Evolutionary conservation across 2,329 filamentous ascomycete species (phyloP).

Genomic region (Beauveria rudraprayagi): DNA sequence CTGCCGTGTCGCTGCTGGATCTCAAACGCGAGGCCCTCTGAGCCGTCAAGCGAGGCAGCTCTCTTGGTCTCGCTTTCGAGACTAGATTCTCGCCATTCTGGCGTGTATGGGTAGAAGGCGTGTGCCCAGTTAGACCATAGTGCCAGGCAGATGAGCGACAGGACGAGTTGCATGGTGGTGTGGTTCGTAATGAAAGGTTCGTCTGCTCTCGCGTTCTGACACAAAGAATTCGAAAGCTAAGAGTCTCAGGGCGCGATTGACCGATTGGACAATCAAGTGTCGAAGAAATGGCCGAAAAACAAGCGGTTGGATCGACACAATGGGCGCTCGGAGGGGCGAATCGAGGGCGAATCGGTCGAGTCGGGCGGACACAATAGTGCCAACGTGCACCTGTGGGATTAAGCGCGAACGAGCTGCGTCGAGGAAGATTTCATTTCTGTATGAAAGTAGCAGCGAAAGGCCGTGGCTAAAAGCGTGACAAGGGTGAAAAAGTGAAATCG

Average conservation of each 20-base stretch:
- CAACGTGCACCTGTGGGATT: background rate
- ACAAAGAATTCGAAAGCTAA: background rate
- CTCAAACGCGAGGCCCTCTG: constrained; percentile 29
- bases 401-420: background rate
- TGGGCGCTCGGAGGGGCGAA: background rate
- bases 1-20: constrained; percentile 30
- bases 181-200: background rate
- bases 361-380: background rate
- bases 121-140: constrained; percentile 37
- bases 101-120: constrained; percentile 41
- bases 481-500: background rate
- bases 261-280: background rate
- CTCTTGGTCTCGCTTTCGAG: constrained; percentile 18
- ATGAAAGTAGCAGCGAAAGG: background rate
- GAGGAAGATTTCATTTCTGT: background rate
- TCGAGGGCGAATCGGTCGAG: background rate
- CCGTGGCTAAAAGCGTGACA: no score
- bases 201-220: background rate
- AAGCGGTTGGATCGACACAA: background rate
- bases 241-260: background rate
- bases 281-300: background rate
- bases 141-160: constrained; percentile 37
- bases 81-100: constrained; percentile 25
- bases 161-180: constrained; percentile 30
- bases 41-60: constrained; percentile 13